Base-by-base conservation (phyloP, 129 eudicot species). In the Lonicera japonica region DNA sequence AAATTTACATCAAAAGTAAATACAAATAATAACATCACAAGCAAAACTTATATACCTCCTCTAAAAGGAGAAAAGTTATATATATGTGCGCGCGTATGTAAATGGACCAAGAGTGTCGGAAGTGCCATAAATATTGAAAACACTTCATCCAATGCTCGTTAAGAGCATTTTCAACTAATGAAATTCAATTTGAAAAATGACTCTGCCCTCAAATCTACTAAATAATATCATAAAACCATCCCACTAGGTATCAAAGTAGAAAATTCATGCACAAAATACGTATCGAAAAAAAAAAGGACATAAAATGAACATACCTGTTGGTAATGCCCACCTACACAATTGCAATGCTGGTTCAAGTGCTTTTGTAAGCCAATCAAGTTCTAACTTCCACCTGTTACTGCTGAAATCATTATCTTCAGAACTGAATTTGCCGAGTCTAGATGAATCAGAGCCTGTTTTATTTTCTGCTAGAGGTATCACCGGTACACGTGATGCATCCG, bases 301-400 rank as follows among this genome's bases (percentile, higher is more conserved):
- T 46, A 38, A 46, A 19, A 63, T 23, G 18, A 55, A 46, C 77
- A 68, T 52, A 90, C 96, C 98, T 81, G 85, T 21, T n/a, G 90
- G 84, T 20, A 84, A 29, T 65, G 92, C 85, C 89, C 92, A 73
- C 63, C 68, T 80, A 56, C 72, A 83, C 51, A 88, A 54, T 58
- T 94, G 92, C 48, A 94, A 61, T n/a, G 96, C 99, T 10, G 99
- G 96, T 61, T 94, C 99, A 39, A 94, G 78, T 64, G 96, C 95
- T 66, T 85, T 94, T 56, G 82, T 68, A 20, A 92, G 75, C 96
- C 96, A 94, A 58, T 82, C 89, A 76, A 85, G 78, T 63, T 94
- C 96, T 41, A 70, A 65, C 69, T 80, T 94, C 89, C 91, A 82
- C 57, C 74, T 83, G 48, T 67, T 80, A 67, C 51, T 66, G 47